phyloP scores from a whole-genome alignment of 768 basidiomycete genomes.

The Lactifluus rugatus region DNA sequence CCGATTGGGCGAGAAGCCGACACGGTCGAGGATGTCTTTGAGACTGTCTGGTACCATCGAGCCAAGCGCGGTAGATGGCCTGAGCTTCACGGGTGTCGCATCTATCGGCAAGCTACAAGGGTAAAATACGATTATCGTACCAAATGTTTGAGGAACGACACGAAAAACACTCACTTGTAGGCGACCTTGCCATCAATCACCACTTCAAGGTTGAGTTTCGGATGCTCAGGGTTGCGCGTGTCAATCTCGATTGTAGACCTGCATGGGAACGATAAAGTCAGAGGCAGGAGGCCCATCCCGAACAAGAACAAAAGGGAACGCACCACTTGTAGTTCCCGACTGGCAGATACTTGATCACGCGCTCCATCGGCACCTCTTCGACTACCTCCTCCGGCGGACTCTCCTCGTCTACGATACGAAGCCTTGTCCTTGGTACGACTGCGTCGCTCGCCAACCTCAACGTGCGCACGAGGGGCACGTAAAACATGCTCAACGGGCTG shows the following conservation, averaged over 20 bases:
- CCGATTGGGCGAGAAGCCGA: slow-evolving; percentile 43
- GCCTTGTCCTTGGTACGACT: slow-evolving; percentile 30
- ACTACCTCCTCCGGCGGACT: slow-evolving; percentile 20
- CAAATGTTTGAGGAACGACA: background rate
- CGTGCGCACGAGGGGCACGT: slow-evolving; percentile 50
- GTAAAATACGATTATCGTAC: background rate
- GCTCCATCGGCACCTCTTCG: slow-evolving; percentile 42
- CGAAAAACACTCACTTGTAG: slow-evolving; percentile 37
- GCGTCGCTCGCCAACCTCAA: slow-evolving; percentile 37
- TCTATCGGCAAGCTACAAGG: slow-evolving; percentile 35
- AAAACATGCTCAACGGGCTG: slow-evolving; percentile 60
- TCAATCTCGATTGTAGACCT: slow-evolving; percentile 68
- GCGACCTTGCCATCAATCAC: slow-evolving; percentile 48
- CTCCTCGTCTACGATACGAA: slow-evolving; percentile 22
- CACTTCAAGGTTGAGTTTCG: slow-evolving; percentile 46
- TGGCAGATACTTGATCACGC: slow-evolving; percentile 49
- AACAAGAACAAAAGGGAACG: slow-evolving; percentile 12
- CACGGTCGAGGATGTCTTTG: slow-evolving; percentile 44
- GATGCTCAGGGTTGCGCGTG: slow-evolving; percentile 41
- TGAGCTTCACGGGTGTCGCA: slow-evolving; percentile 39
- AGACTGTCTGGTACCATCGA: slow-evolving; percentile 39
- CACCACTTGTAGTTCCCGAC: slow-evolving; percentile 62
- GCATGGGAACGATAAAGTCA: background rate
- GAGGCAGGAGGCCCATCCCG: background rate
- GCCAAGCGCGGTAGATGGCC: slow-evolving; percentile 36